Conservation (phyloP, 352 stramenopile species). For the Globisporangium irregulare region DNA sequence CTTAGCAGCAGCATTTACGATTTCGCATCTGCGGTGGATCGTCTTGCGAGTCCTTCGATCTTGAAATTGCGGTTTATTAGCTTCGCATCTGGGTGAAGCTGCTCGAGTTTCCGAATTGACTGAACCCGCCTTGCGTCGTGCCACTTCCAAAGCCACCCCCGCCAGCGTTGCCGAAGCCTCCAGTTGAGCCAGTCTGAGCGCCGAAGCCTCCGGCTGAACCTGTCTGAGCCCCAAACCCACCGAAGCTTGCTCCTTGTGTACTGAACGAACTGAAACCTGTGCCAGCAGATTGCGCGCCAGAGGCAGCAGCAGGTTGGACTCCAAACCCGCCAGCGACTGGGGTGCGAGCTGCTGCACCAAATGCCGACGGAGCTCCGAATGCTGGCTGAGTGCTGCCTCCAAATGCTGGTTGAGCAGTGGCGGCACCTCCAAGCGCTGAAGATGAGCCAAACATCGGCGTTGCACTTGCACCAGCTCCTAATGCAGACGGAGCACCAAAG, state of each 20-base stretch:
- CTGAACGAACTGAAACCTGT: conserved; percentile 49
- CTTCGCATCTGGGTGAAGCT: conserved; percentile 43
- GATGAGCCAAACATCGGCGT: conserved; percentile 48
- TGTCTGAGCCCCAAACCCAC: conserved; percentile 29
- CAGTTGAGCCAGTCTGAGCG: conserved; percentile 9
- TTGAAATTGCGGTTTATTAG: neutral
- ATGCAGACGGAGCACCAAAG: conserved; percentile 49
- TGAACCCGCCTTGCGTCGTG: conserved; percentile 21
- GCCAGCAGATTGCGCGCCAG: conserved; percentile 12
- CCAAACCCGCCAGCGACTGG: conserved; percentile 6
- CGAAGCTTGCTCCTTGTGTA: conserved; percentile 35
- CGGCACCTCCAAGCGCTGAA: conserved; percentile 35
- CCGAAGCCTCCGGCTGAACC: conserved; percentile 26
- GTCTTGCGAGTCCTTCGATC: neutral
- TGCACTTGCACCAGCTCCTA: conserved; percentile 33
- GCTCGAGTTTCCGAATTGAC: conserved; percentile 43
- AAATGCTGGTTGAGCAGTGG: conserved; percentile 19
- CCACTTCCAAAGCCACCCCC: conserved; percentile 17
- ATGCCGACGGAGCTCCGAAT: conserved; percentile 30
- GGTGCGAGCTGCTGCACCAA: conserved; percentile 8
- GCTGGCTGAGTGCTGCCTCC: conserved; percentile 21
- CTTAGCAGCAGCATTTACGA: neutral
- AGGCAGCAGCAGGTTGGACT: conserved; percentile 13
- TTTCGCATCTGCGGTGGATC: neutral
- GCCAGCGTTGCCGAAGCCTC: conserved; percentile 20